Base-by-base conservation (phyloP, 2,329 filamentous ascomycete genomes). In the Ascochyta rabiei region DNA sequence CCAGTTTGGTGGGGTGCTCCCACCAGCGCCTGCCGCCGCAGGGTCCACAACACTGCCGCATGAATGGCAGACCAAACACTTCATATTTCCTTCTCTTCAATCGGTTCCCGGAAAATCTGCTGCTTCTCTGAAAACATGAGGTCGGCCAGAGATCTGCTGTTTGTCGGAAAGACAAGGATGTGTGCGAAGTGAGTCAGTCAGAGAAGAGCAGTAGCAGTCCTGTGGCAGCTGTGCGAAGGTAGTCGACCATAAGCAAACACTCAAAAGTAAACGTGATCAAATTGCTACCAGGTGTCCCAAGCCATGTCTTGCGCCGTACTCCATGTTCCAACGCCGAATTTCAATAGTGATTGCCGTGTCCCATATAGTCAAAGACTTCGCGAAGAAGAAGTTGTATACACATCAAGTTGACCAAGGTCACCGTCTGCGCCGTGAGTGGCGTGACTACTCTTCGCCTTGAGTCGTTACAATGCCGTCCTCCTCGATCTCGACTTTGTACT, bases 401-500 rank as follows among this genome's bases (percentile, higher is more conserved):
- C 4, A 7, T 7, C 10, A 42, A 21, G 13, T 2, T 16, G 3
- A 6, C 40, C 7, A n/a, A 15, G 28, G 28, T 18, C n/a, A 21
- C 35, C 12, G 26, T 24, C 34, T 31, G 15, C 26, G 44, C 16
- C 21, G 15, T 16, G 13, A 28, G 21, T n/a, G 12, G 13, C 46
- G 44, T 48, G 47, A 19, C 57, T 66, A 67, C 41, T 61, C 54
- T 13, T 65, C 48, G 1, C 62, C 56, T 51, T 70, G 64, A 9
- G 69, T 84, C 8, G 60, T 80, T 44, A 95, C 83, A 23, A 87
- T 76, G 69, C 89, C 80, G 69, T 96, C 91, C 67, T 93, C 86
- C 76, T 96, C 92, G 59, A 97, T 85, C 26, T 81, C 73, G 1
- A 87, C 85, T 46, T 84, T 79, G 75, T 86, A 87, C 56, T 83